phyloP scores from a whole-genome alignment of 2,329 filamentous ascomycete species.

The Exophiala sideris region DNA sequence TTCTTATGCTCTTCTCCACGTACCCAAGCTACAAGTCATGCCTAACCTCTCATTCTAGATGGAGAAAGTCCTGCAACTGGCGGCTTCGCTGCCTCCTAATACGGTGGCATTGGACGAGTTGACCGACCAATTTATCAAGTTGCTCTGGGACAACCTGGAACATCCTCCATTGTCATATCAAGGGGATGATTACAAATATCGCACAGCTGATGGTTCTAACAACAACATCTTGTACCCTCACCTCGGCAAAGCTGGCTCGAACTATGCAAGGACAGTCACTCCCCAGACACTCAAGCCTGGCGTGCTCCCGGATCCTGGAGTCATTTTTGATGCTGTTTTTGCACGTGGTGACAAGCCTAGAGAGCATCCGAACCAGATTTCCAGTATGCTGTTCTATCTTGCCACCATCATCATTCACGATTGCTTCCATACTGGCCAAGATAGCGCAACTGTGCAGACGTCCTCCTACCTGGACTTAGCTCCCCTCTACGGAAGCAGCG shows the following conservation, averaged over 20 bases:
- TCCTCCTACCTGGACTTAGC: slow-evolving; percentile 69
- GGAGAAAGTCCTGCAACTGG: slow-evolving; percentile 29
- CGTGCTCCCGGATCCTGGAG: slow-evolving; percentile 58
- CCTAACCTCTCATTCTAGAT: slow-evolving; percentile 17
- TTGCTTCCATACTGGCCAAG: slow-evolving; percentile 60
- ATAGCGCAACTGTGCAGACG: slow-evolving; percentile 60
- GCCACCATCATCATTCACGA: slow-evolving; percentile 61
- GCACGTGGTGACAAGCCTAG: slow-evolving; percentile 50
- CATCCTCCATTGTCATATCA: slow-evolving; percentile 35
- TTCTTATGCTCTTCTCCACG: not conserved
- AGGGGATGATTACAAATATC: slow-evolving; percentile 34
- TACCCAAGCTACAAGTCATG: not conserved
- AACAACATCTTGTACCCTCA: slow-evolving; percentile 57
- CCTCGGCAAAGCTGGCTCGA: slow-evolving; percentile 59
- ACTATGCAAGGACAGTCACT: slow-evolving; percentile 61
- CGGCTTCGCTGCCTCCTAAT: slow-evolving; percentile 27
- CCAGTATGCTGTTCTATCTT: slow-evolving; percentile 67
- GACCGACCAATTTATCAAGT: slow-evolving; percentile 30
- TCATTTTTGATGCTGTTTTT: slow-evolving; percentile 65
- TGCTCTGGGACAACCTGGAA: slow-evolving; percentile 33
- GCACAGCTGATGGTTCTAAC: slow-evolving; percentile 33
- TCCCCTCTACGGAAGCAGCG: slow-evolving; percentile 64
- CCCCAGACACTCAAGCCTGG: slow-evolving; percentile 53
- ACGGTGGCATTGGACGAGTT: slow-evolving; percentile 30
- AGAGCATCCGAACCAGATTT: slow-evolving; percentile 63